phyloP scores from a whole-genome alignment of 2,329 filamentous ascomycete species.

The Grosmannia huntii region DNA sequence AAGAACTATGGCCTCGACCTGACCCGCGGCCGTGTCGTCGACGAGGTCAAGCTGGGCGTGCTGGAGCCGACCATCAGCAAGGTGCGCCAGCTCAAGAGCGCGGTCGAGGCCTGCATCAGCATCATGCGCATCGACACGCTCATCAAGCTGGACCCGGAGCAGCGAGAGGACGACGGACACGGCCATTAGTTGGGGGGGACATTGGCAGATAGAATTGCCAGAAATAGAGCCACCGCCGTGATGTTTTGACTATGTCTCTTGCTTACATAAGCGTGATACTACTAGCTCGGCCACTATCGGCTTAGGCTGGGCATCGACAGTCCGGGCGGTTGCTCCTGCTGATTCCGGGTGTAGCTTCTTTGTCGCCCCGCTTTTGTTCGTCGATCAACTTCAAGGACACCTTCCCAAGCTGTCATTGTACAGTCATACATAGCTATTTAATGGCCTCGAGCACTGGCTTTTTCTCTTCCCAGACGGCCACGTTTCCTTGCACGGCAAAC shows the following conservation, averaged over 20 bases:
- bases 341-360: background rate
- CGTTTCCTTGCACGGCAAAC: background rate
- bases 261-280: too few species aligned
- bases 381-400: background rate
- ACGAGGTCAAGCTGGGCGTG: constrained; percentile 88
- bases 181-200: constrained; percentile 45
- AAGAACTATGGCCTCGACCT: constrained; percentile 97
- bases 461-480: background rate
- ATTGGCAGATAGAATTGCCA: too few species aligned
- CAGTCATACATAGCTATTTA: background rate
- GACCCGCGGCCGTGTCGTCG: constrained; percentile 75
- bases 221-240: too few species aligned
- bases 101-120: constrained; percentile 94
- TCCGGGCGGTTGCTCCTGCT: background rate
- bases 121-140: constrained; percentile 99
- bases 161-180: constrained; percentile 72
- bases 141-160: constrained; percentile 93
- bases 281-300: constrained; percentile 12
- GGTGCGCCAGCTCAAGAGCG: constrained; percentile 94
- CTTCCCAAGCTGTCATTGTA: background rate
- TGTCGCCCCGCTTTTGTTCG: background rate
- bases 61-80: constrained; percentile 97
- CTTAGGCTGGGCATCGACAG: constrained; percentile 5
- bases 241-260: too few species aligned
- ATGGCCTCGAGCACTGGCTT: background rate